Evolutionary conservation across 2,329 filamentous ascomycete species (phyloP), one percentile per base, ranked within the genome.

Genomic region (Cladorrhinum sp.): DNA sequence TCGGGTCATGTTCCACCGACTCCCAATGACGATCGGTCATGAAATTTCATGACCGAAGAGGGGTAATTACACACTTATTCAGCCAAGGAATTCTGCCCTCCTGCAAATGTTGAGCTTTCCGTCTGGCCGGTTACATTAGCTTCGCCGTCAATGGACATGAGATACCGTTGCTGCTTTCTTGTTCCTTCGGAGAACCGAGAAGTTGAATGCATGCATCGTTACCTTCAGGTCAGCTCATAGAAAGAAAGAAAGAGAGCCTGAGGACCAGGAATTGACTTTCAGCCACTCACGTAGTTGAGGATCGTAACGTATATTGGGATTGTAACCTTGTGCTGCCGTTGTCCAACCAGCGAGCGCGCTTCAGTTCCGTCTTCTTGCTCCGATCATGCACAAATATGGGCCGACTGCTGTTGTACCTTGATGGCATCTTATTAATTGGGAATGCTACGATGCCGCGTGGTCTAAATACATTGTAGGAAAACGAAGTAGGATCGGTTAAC

Each of bases 241-340:
- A 12, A 36, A 36, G 32, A 36, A 13, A 36, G 32, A 2, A 20
- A n/a, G 20, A 18, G n/a, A 13, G 7, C 16, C 5, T 13, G 8
- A 16, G 8, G 41, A 53, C 16, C 13, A 20, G 22, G 20, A 32
- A 53, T 53, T 22, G 16, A 32, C 25, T 29, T 36, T 29, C 32
- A 56, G 53, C 53, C 53, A 56, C 53, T 56, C 53, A 56, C 53
- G 53, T 56, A 41, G 53, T 49, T 49, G 36, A 49, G 20, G 41
- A 29, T 38, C 27, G 53, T 56, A 49, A 56, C 53, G 49, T 56
- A 8, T 12, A 36, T 36, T 2, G 32, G 8, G n/a, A n/a, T n/a
- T 36, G 3, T 8, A 16, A 36, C 32, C 32, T n/a, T n/a, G n/a
- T n/a, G n/a, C n/a, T n/a, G n/a, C 32, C 3, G 32, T 9, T 12